Conservation (phyloP, 2,329 filamentous ascomycete genomes). For the Hymenoscyphus fraxineus region DNA sequence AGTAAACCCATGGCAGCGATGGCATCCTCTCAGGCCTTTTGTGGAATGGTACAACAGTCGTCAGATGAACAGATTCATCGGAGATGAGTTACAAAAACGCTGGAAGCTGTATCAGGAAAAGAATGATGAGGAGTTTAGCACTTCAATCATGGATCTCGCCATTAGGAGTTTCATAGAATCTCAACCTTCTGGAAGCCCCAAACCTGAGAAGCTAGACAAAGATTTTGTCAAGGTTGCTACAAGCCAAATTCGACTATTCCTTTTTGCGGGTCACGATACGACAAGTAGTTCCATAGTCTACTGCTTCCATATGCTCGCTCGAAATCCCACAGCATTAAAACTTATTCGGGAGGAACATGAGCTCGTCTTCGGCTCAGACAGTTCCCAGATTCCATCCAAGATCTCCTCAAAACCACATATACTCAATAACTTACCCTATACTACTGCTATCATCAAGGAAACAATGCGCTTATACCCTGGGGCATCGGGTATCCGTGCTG, state of each 20-base stretch:
- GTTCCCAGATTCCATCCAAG: neutral
- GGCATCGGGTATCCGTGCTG: conserved; percentile 19
- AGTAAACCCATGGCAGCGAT: conserved; percentile 17
- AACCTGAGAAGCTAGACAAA: neutral
- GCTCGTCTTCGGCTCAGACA: conserved; percentile 18
- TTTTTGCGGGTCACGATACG: conserved; percentile 28
- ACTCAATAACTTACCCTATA: conserved; percentile 22
- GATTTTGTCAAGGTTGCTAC: conserved; percentile 12
- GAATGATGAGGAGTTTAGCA: neutral
- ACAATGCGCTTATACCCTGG: conserved; percentile 19
- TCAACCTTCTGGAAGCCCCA: neutral
- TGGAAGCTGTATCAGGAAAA: neutral
- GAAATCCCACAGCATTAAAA: conserved; percentile 13
- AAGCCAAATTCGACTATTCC: conserved; percentile 17
- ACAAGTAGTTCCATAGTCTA: conserved; percentile 17
- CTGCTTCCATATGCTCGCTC: conserved; percentile 16
- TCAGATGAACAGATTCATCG: conserved; percentile 17
- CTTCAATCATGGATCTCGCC: neutral
- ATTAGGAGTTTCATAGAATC: neutral
- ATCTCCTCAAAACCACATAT: conserved; percentile 18
- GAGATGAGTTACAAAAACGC: neutral
- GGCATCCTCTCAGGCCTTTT: conserved; percentile 21
- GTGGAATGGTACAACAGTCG: conserved; percentile 22
- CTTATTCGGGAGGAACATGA: conserved; percentile 22
- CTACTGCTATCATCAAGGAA: conserved; percentile 24